phyloP scores from a whole-genome alignment of 164 flowering plant genomes.

The grape (Vitis vinifera) region DNA sequence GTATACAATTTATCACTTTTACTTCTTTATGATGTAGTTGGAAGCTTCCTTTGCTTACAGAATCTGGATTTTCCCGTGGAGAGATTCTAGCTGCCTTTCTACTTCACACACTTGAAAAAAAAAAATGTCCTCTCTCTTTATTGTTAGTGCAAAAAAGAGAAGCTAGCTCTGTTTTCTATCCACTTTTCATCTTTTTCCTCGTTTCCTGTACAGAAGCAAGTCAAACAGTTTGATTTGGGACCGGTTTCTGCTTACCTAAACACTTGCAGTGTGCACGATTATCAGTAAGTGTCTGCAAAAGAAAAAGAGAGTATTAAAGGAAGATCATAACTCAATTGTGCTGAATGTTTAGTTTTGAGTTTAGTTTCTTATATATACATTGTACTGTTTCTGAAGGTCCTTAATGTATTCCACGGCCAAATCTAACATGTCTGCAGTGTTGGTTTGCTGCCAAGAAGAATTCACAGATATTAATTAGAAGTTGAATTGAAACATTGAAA shows the following conservation, averaged over 20 bases:
- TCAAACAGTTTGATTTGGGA: constrained; percentile 19
- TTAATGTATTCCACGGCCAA: constrained; percentile 67
- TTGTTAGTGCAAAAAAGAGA: background rate
- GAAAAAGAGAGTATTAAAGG: background rate
- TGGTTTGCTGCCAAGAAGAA: constrained; percentile 55
- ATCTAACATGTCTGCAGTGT: constrained; percentile 69
- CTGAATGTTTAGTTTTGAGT: background rate
- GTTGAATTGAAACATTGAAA: background rate
- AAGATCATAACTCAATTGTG: background rate
- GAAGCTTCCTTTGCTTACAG: constrained; percentile 16
- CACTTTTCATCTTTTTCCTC: constrained; percentile 3
- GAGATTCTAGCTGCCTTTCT: constrained; percentile 8
- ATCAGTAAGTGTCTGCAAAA: constrained; percentile 45
- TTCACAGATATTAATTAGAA: too few relatives aligned
- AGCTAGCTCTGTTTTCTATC: constrained; percentile 6
- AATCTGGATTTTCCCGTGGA: constrained; percentile 10
- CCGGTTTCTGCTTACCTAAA: constrained; percentile 22
- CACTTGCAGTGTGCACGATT: constrained; percentile 61
- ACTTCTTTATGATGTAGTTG: constrained; percentile 8
- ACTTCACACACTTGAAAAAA: constrained; percentile 6
- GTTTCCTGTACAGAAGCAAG: constrained; percentile 17
- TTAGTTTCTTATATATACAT: constrained; percentile 29
- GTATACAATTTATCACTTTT: constrained; percentile 17
- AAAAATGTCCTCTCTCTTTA: background rate
- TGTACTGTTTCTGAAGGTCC: constrained; percentile 54